These are phyloP conservation scores for Henckelia pumila DNA, from an alignment of 257 asterid species.

Conservation along the genomic window DNA sequence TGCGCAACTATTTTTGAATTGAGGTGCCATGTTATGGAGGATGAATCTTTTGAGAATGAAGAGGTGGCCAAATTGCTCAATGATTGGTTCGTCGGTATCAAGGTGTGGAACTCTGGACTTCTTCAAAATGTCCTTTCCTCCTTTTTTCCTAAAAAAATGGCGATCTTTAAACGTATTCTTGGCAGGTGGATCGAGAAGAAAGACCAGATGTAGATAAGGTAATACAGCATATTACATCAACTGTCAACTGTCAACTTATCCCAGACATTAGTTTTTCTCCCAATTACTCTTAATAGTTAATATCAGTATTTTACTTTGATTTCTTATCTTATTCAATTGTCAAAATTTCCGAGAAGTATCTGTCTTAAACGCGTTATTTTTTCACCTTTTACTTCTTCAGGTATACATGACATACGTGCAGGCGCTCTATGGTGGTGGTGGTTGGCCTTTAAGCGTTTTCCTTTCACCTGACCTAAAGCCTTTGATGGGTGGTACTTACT, in stretches of 20 bases:
- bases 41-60: constrained; percentile 86
- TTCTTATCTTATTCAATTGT: too few species aligned
- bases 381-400: constrained; percentile 34
- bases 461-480: constrained; percentile 96
- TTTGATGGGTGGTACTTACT: constrained; percentile 97
- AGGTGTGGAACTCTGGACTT: constrained; percentile 54
- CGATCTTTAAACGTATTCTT: constrained; percentile 10
- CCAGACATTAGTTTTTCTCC: background rate
- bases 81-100: constrained; percentile 88
- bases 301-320: too few species aligned
- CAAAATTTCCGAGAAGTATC: too few species aligned
- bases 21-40: constrained; percentile 99
- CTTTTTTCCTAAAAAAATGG: background rate
- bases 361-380: background rate
- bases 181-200: constrained; percentile 94
- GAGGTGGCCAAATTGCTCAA: constrained; percentile 80
- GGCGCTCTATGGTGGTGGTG: constrained; percentile 92
- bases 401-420: constrained; percentile 98
- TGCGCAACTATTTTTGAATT: constrained; percentile 10
- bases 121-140: background rate
- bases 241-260: constrained; percentile 4
- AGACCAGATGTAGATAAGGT: constrained; percentile 99
- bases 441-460: constrained; percentile 92
- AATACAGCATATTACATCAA: background rate
- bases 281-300: too few species aligned